Evolutionary conservation across 192 early-diverging fungal genomes (phyloP).

Genomic region (Allomyces javanicus): DNA sequence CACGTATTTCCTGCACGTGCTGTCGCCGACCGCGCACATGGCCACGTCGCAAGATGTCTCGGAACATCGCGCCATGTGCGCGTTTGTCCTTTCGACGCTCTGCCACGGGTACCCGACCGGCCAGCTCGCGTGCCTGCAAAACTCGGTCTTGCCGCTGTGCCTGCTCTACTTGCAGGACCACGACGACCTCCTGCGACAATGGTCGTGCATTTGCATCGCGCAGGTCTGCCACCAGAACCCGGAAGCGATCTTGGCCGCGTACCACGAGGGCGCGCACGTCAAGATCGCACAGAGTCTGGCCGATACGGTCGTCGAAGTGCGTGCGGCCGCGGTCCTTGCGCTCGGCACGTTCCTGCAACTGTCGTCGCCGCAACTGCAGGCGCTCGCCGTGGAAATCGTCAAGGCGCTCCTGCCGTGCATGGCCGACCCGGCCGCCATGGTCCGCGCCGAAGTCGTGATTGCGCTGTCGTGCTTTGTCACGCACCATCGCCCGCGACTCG

Average conservation of each 20-base stretch:
- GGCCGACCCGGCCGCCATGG: slow-evolving; percentile 70
- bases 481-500: slow-evolving; percentile 40
- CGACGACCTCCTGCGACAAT: slow-evolving; percentile 44
- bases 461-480: slow-evolving; percentile 53
- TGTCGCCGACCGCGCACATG: slow-evolving; percentile 50
- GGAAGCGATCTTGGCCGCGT: slow-evolving; percentile 41
- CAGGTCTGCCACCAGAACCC: slow-evolving; percentile 66
- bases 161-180: slow-evolving; percentile 48
- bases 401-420: slow-evolving; percentile 41
- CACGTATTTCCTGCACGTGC: slow-evolving; percentile 78
- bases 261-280: slow-evolving; percentile 42
- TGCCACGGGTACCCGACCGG: slow-evolving; percentile 66
- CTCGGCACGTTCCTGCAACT: slow-evolving; percentile 58
- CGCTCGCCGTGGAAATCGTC: slow-evolving; percentile 49
- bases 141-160: slow-evolving; percentile 45
- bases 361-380: slow-evolving; percentile 41
- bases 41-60: slow-evolving; percentile 48
- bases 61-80: slow-evolving; percentile 82
- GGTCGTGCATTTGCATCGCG: slow-evolving; percentile 69
- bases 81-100: slow-evolving; percentile 81
- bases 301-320: slow-evolving; percentile 59
- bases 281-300: slow-evolving; percentile 30
- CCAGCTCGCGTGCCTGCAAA: slow-evolving; percentile 64
- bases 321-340: slow-evolving; percentile 63
- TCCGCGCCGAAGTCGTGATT: slow-evolving; percentile 68